Evolutionary conservation across 495 filamentous ascomycete species (phyloP).

Genomic region (Evernia prunastri): DNA sequence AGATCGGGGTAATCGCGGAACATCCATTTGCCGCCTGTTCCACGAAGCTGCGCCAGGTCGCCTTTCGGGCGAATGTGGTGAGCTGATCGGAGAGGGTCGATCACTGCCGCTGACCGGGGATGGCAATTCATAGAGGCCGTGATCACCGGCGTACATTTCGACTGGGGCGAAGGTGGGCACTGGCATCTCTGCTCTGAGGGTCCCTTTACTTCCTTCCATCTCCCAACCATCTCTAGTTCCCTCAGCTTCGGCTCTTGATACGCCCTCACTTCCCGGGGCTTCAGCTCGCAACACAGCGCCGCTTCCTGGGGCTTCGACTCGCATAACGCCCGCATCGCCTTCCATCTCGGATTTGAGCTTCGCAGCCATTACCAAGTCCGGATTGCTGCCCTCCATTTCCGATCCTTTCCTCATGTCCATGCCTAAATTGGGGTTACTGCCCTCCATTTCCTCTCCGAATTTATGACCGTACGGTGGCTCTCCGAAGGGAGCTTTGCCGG

Average conservation of each 20-base stretch:
- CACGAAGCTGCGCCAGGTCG: conserved; percentile 1
- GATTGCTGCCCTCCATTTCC: conserved; percentile 23
- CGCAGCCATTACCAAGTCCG: background rate
- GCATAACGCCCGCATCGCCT: conserved; percentile 12
- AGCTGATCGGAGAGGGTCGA: conserved; percentile 16
- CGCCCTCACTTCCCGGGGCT: background rate
- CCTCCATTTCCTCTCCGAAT: conserved; percentile 20
- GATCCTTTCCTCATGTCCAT: conserved; percentile 10
- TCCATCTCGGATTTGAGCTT: conserved; percentile 19
- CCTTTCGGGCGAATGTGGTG: background rate
- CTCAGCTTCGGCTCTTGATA: conserved; percentile 4
- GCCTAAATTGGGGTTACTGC: conserved; percentile 10
- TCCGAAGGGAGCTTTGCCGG: conserved; percentile 8
- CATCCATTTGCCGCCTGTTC: conserved; percentile 5
- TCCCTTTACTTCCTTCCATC: conserved; percentile 22
- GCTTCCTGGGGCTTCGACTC: conserved; percentile 16
- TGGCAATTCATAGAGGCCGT: conserved; percentile 16
- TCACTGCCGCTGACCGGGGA: conserved; percentile 15
- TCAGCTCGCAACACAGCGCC: conserved; percentile 6
- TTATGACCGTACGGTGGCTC: conserved; percentile 16
- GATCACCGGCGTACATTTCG: conserved; percentile 21
- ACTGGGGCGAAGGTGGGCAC: conserved; percentile 15
- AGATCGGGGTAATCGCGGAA: conserved; percentile 5
- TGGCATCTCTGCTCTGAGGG: conserved; percentile 16
- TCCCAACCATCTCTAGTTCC: conserved; percentile 14